phyloP scores from a whole-genome alignment of 306 rosid species.

The Fragaria nilgerrensis region DNA sequence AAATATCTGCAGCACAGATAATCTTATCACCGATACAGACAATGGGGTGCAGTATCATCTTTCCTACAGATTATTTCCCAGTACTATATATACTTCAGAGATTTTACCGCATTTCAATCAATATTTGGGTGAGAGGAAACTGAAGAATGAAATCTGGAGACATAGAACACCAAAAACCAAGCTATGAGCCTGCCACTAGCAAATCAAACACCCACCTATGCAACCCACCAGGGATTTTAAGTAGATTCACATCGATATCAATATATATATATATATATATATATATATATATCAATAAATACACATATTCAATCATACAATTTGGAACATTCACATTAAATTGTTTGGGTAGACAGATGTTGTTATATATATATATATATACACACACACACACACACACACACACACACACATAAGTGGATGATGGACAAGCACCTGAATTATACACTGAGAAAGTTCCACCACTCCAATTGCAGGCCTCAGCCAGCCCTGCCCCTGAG shows the following conservation, averaged over 20 bases:
- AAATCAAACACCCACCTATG: neutral
- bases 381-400: too few species aligned
- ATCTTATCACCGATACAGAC: neutral
- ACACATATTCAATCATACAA: neutral
- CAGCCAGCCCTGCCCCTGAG: slow-evolving; percentile 99
- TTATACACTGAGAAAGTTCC: slow-evolving; percentile 92
- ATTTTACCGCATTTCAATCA: neutral
- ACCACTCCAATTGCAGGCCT: slow-evolving; percentile 96
- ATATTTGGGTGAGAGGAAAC: neutral
- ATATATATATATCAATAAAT: neutral
- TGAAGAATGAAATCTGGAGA: neutral
- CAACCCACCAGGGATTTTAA: neutral
- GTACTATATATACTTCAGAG: neutral
- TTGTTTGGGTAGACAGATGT: neutral
- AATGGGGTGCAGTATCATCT: neutral
- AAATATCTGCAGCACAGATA: neutral
- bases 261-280: too few species aligned
- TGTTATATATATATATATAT: neutral
- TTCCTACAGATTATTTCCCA: neutral
- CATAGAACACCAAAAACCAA: neutral
- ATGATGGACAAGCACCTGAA: slow-evolving; percentile 60
- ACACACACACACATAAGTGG: neutral
- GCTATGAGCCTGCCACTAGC: neutral
- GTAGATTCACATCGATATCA: neutral
- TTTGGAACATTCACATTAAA: neutral